Evolutionary conservation across 441 rosid species (phyloP), one percentile per base, ranked within the genome.

Genomic region (Pelargonium citronellum): DNA sequence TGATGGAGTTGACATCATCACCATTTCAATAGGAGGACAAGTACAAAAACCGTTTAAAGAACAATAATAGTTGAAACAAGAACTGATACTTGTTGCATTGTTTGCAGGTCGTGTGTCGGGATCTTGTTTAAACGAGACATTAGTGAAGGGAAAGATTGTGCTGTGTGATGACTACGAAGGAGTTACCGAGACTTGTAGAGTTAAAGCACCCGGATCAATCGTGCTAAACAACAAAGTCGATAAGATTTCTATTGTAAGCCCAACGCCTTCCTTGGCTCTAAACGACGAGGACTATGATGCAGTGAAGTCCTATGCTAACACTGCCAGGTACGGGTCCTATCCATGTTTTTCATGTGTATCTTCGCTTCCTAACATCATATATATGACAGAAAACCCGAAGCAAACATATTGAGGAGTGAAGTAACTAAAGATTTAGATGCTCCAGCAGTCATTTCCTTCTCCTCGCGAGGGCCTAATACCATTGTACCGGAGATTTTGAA

Each of bases 1-100:
- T 5, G 91, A 86, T 15, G 87, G 87, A 19, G 90, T 86, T 13
- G 83, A 84, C 61, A 22, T 84, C 17, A 72, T 84, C 20, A 61
- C 83, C 1, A 13, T 73, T 30, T 87, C 91, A 5, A 0, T 83
- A 3, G 90, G 83, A 11, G 8, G 8, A 3, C 6, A 1, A 0
- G 0, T 2, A 0, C 37, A 19, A 2, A 0, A 0, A 8, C 22
- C 47, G 1, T 53, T 65, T 0, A 22, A 22, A 22, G 24, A 22
- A 22, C 24, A 22, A 22, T 22, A 1, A 22, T 22, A 22, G 24
- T 22, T 22, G 24, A 22, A 30, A 30, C 37, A 3, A 30, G 37
- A 30, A 30, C 37, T 30, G 37, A 30, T 30, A n/a, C 17, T 37
- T 2, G 3, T 10, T 46, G 10, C 69, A n/a, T 70, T 63, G 37